Percentiles rank a stretch among this genome's conserved stretches.
These are phyloP conservation scores for Hymenoscyphus albidus DNA, from an alignment of 2,329 filamentous ascomycete species.

Conservation along the genomic window DNA sequence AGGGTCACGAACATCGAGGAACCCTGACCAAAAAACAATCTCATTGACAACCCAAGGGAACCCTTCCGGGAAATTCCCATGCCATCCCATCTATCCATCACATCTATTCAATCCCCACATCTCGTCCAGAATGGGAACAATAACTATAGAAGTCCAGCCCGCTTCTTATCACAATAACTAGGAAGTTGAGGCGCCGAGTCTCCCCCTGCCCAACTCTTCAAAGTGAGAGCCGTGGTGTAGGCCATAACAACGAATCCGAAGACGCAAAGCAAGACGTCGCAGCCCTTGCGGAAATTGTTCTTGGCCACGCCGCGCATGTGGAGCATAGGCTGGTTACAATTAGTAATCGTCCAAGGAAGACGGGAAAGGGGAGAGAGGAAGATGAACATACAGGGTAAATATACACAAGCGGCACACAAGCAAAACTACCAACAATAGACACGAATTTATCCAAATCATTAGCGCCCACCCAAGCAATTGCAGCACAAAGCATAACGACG, in stretches of 20 bases:
- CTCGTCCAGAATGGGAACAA: not conserved
- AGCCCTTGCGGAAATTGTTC: constrained; percentile 60
- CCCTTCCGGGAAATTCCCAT: no score
- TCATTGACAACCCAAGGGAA: no score
- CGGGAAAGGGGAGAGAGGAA: not conserved
- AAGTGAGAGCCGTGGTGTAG: constrained; percentile 84
- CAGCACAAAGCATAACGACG: constrained; percentile 79
- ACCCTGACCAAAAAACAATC: no score
- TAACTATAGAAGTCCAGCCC: not conserved
- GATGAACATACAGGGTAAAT: constrained; percentile 84
- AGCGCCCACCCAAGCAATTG: constrained; percentile 88
- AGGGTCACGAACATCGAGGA: no score
- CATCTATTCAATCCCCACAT: not conserved
- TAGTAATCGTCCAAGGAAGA: constrained; percentile 12
- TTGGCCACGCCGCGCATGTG: constrained; percentile 79
- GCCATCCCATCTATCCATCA: no score
- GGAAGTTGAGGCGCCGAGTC: constrained; percentile 45
- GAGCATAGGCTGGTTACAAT: constrained; percentile 66
- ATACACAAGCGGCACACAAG: constrained; percentile 93
- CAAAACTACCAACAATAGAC: constrained; percentile 91
- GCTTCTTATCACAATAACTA: constrained; percentile 57
- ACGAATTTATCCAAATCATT: constrained; percentile 97
- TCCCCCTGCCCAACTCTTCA: constrained; percentile 77
- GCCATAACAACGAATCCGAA: constrained; percentile 85
- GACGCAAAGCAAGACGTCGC: constrained; percentile 72